Base-by-base conservation (phyloP, 345 rosid species). In the Punica granatum region DNA sequence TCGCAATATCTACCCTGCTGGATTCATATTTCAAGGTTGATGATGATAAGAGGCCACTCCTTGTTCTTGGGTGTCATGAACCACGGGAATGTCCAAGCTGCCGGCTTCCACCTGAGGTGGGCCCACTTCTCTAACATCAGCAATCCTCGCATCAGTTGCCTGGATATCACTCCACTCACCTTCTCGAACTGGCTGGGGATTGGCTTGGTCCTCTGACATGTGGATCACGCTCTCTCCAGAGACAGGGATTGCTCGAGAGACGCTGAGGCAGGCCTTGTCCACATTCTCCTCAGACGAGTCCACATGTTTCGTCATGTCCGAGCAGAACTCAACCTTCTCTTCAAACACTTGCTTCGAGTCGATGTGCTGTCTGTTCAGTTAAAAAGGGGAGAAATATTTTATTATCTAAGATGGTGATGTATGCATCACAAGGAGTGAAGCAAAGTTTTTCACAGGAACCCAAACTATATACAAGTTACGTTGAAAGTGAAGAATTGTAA, bases 141-240 rank as follows among this genome's bases (percentile, higher is more conserved):
- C 78, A 66, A 89, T 82, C 65, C 85, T 81, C 30, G 91, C 77
- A 64, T 88, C 99, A 7, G 97, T 89, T 71, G 99, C 91, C 78
- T 82, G 96, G 75, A 94, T 89, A 76, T 90, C 95, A 49, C 81
- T 90, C 99, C 97, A 88, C 68, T 86, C 87, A 58, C 83, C 80
- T 25, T 92, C 96, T 56, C 78, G 87, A 51, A 82, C 78, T 12
- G 90, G 84, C 73, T 60, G 86, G 74, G 72, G 74, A 72, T 78
- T 84, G 12, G 73, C 82, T 73, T 87, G 84, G 56, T 90, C 85
- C 34, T 75, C 84, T 21, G 85, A 73, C 88, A 84, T 76, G 70
- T 79, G 85, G 72, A 88, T 90, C 11, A 86, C 82, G 34, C 68
- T 85, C 78, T 81, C 90, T 61, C 81, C 84, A 0, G 87, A 77